These are phyloP conservation scores for Aspergillus coremiiformis DNA, from an alignment of 495 filamentous ascomycete genomes.

Conservation along the genomic window DNA sequence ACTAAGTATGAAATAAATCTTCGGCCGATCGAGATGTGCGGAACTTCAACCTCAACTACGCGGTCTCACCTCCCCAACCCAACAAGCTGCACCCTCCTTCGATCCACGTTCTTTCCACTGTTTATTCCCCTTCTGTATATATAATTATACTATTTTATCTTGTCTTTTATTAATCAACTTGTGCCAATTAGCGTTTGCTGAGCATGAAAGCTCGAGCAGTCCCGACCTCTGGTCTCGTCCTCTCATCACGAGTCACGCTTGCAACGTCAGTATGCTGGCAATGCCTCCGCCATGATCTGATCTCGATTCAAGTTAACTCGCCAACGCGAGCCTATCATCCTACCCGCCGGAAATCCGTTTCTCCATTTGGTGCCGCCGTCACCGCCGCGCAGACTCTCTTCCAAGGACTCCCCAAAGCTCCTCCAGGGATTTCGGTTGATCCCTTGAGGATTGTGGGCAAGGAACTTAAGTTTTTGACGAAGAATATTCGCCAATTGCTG, in stretches of 20 bases:
- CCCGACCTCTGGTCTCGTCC: constrained; percentile 33
- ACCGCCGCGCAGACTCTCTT: constrained; percentile 73
- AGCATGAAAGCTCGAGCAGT: constrained; percentile 40
- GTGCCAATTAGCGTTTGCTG: constrained; percentile 7
- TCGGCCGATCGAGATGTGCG: constrained; percentile 4
- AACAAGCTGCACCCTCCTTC: neutral
- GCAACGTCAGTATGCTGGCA: constrained; percentile 34
- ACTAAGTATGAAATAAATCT: too few relatives aligned
- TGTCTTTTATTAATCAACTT: neutral
- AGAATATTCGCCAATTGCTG: constrained; percentile 78
- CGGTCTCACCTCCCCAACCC: neutral
- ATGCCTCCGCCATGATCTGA: constrained; percentile 40
- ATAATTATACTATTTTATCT: neutral
- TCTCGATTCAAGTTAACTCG: constrained; percentile 16
- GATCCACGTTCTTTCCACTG: neutral
- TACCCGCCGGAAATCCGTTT: constrained; percentile 37
- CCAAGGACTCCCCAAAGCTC: constrained; percentile 56
- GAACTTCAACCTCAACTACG: neutral
- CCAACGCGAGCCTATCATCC: constrained; percentile 40
- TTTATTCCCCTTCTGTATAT: neutral
- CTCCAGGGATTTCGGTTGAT: constrained; percentile 57
- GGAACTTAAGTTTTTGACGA: constrained; percentile 89
- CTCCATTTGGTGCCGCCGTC: constrained; percentile 60
- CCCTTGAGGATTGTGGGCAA: constrained; percentile 79
- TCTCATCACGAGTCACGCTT: constrained; percentile 29